Base-by-base conservation (phyloP, 1,139 yeast genomes). In the Protomyces pachydermus region DNA sequence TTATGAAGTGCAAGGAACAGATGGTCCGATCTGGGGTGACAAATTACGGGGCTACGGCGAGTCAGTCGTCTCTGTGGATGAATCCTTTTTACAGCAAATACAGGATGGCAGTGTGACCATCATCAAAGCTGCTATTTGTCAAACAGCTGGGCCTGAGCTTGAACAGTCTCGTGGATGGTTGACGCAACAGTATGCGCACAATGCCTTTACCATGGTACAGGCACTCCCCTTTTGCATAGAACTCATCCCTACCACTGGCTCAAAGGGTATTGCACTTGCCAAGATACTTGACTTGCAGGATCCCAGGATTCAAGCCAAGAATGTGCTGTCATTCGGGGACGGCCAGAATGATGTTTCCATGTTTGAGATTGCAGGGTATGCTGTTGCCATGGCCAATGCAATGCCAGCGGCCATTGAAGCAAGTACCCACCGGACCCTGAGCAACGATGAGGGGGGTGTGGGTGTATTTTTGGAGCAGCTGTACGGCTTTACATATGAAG, bases 291-390 rank as follows among this genome's bases (percentile, higher is more conserved):
- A 55, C 42, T 25, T 50, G 35, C 28, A 20, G 10, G 12, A 18
- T 14, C 61, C 61, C 14, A 18, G 20, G 16, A 38, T 60, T 20
- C 57, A 54, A 32, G 54, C 62, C 6, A 52, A 39, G 23, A 42
- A 53, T 10, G 64, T 64, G 6, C 38, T 64, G 9, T 56, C 66
- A n/a, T 64, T 64, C 48, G 66, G 66, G 16, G 66, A 64, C 37
- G 66, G 66, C 6, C 61, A 64, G 57, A 64, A 64, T 39, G 66
- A 64, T 46, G 60, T 64, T 37, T 48, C 61, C 54, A 64, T 64
- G 66, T 64, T 64, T 54, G 58, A 46, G 51, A 55, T 64, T 48
- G 66, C 66, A 3, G 66, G 66, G 18, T 51, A 45, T 42, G 54
- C 66, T 12, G 66, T 64, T 34, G 56, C 54, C 50, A 60, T 64